phyloP scores from a whole-genome alignment of 176 grass and related monocot genomes.

The Guadua angustifolia region DNA sequence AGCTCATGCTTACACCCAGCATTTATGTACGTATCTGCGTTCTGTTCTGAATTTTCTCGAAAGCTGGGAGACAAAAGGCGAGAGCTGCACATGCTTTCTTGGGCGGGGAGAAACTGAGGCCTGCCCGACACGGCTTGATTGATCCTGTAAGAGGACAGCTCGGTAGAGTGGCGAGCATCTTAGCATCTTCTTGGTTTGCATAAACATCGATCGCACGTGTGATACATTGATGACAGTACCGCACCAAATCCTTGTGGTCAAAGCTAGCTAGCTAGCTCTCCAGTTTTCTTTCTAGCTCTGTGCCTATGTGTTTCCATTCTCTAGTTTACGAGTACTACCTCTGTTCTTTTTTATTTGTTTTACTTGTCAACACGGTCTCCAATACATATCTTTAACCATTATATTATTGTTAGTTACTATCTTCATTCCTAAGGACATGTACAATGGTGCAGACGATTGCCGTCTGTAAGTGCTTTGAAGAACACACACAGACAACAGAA shows the following conservation, averaged over 20 bases:
- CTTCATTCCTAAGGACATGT: too few species aligned
- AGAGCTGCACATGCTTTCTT: background rate
- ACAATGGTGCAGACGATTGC: too few species aligned
- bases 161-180: background rate
- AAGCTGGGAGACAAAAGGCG: background rate
- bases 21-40: background rate
- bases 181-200: slow-evolving; percentile 18
- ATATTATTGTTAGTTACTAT: too few species aligned
- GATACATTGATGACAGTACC: slow-evolving; percentile 42
- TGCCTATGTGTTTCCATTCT: too few species aligned
- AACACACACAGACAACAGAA: too few species aligned
- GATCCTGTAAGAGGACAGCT: background rate
- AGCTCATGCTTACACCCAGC: background rate
- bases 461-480: too few species aligned
- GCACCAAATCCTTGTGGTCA: background rate
- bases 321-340: too few species aligned
- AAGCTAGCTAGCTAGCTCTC: background rate
- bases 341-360: too few species aligned
- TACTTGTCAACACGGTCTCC: too few species aligned
- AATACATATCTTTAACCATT: too few species aligned
- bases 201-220: slow-evolving; percentile 19
- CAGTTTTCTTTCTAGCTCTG: too few species aligned
- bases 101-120: background rate
- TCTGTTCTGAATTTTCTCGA: background rate
- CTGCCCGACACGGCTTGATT: background rate